These are phyloP conservation scores for Aspergillus vadensis DNA, from an alignment of 2,329 filamentous ascomycete species.

Conservation along the genomic window DNA sequence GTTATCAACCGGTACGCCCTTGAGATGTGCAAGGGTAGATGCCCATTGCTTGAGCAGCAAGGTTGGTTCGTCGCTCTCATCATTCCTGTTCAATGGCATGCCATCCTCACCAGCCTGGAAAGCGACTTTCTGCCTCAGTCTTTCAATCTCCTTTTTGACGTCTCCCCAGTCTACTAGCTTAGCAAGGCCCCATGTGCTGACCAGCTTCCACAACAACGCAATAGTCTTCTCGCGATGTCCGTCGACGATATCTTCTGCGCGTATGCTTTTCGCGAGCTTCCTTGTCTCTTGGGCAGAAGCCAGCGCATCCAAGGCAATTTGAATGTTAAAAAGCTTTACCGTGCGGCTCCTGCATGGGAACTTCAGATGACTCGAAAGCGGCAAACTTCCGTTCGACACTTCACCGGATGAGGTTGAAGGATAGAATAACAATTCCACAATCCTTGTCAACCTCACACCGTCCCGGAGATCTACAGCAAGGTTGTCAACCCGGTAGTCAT, in stretches of 20 bases:
- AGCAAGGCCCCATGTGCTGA: slow-evolving; percentile 58
- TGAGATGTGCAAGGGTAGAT: slow-evolving; percentile 50
- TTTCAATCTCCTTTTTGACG: slow-evolving; percentile 53
- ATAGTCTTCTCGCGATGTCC: slow-evolving; percentile 67
- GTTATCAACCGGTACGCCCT: slow-evolving; percentile 53
- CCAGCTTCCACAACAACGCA: slow-evolving; percentile 61
- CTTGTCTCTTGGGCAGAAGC: slow-evolving; percentile 45
- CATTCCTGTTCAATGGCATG: slow-evolving; percentile 23
- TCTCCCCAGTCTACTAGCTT: slow-evolving; percentile 59
- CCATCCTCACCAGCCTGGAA: slow-evolving; percentile 14
- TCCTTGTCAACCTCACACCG: slow-evolving; percentile 60
- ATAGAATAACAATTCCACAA: slow-evolving; percentile 61
- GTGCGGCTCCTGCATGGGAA: slow-evolving; percentile 57
- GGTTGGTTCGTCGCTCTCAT: slow-evolving; percentile 33
- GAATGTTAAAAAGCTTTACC: slow-evolving; percentile 62
- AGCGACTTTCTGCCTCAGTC: slow-evolving; percentile 40
- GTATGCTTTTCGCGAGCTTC: slow-evolving; percentile 47
- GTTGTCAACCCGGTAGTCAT: slow-evolving; percentile 59
- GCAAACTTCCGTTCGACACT: slow-evolving; percentile 40
- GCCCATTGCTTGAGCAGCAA: slow-evolving; percentile 60
- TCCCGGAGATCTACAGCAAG: slow-evolving; percentile 65
- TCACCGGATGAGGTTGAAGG: slow-evolving; percentile 34
- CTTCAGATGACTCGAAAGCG: slow-evolving; percentile 60
- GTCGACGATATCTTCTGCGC: slow-evolving; percentile 62
- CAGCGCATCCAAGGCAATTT: slow-evolving; percentile 58